Base-by-base conservation (phyloP, 345 rosid genomes). In the Bruguiera gymnorhiza region DNA sequence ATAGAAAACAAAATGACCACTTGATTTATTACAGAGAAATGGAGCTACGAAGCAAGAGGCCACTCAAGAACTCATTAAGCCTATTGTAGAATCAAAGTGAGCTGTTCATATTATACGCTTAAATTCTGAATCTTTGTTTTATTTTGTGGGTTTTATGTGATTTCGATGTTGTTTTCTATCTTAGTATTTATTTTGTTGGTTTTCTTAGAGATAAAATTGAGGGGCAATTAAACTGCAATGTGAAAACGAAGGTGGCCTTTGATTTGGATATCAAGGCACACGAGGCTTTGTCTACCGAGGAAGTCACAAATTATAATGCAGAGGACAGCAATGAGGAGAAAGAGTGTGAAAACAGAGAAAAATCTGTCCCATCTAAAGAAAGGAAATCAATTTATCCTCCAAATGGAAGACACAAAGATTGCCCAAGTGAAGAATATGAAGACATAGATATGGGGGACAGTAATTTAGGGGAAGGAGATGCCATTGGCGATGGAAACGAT, bases 171-270 rank as follows among this genome's bases (percentile, higher is more conserved):
- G 4, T 55, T 3, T 32, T 26, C 34, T 15, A 30, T 61, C 50
- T 23, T 24, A 6, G 5, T n/a, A 11, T 34, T 56, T 30, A 48
- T 48, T n/a, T 54, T 54, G 6, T 37, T 63, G 21, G 48, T 32
- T 53, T 34, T 69, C 13, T 23, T 60, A 71, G 76, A 39, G 70
- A 68, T 52, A 63, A 63, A 55, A 24, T 27, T 21, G 63, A 32
- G 61, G 63, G 64, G 52, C 57, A 63, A 64, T 13, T 46, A 46
- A 68, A 58, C 56, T 72, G 60, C 67, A n/a, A 53, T 52, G 57
- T 6, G 60, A 24, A 71, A 67, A 66, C 20, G 60, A 53, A 71
- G 29, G 73, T 62, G 60, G 26, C 69, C 13, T 62, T 76, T 56
- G 57, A 71, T 43, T 48, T 34, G 32, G 34, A 36, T 50, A 56